Evolutionary conservation across 352 stramenopile species (phyloP), one percentile per base, ranked within the genome.

Genomic region (Phytophthora palmivora): DNA sequence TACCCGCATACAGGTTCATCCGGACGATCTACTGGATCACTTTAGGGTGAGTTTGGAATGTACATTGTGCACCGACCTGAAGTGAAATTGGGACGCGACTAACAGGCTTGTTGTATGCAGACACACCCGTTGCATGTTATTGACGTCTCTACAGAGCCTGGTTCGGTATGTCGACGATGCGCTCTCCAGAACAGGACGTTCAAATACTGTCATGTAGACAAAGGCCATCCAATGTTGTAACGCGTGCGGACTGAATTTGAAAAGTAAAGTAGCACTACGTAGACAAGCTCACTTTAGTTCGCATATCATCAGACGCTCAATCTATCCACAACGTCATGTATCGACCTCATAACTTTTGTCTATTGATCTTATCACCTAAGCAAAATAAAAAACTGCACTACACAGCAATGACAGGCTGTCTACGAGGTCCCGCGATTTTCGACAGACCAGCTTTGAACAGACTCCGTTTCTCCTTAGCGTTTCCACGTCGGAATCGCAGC

Each of bases 401-500:
- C 28, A 87, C 78, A 16, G 78, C 70, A 67, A 87, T 84, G 6
- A 75, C 58, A 22, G 75, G 37, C 36, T 81, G 72, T 26, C 57
- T 58, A 42, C 69, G 68, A 38, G 72, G 36, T 34, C 60, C 64
- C 22, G 64, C 68, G 37, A 81, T 45, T 61, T 69, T 81, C 16
- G 68, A 73, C 9, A 81, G 53, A 6, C 72, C 72, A 28, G 58
- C 24, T 15, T 78, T 76, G 41, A 94, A 94, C 30, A 94, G 57
- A 75, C 83, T 94, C 57, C 70, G 86, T 59, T 89, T 92, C 58
- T 88, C 79, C 26, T 78, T 92, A 34, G 75, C 78, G 39, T 90
- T 92, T 15, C 86, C 83, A 56, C 83, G 83, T 50, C 87, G 85
- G 60, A 96, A 96, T 4, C 85, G 85, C 21, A 96, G 67, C 34